Evolutionary conservation across 2,329 filamentous ascomycete species (phyloP).

Genomic region (Botryotinia calthae): DNA sequence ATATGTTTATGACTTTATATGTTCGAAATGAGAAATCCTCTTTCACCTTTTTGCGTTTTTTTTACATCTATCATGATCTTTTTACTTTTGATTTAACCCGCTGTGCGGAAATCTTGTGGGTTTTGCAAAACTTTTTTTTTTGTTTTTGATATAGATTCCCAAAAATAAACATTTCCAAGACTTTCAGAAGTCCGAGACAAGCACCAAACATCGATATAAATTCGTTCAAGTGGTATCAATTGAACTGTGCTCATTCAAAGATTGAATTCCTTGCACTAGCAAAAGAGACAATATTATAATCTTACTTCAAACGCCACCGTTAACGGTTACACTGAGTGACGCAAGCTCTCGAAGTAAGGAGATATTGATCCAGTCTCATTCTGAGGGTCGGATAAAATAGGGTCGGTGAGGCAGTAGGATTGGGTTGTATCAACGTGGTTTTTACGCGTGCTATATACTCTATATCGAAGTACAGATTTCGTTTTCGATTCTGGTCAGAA

Average conservation of each 20-base stretch:
- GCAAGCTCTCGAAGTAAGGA: background rate
- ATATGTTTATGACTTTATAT: background rate
- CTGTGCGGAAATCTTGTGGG: too few species aligned
- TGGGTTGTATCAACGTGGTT: too few species aligned
- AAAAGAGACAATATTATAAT: background rate
- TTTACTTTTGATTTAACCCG: background rate
- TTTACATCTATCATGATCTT: background rate
- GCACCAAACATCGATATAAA: background rate
- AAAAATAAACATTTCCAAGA: background rate
- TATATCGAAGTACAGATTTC: background rate
- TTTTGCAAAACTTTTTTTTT: background rate
- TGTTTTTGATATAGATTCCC: background rate
- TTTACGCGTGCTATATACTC: background rate
- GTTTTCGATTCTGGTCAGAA: background rate
- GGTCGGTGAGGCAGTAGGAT: background rate
- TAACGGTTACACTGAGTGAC: too few species aligned
- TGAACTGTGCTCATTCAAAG: background rate
- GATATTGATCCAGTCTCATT: background rate
- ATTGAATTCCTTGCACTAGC: background rate
- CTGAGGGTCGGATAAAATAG: background rate
- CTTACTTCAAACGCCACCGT: background rate
- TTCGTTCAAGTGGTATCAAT: too few species aligned
- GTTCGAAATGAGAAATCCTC: constrained; percentile 18
- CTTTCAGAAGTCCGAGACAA: background rate
- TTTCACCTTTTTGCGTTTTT: background rate